Conservation (phyloP, 257 asterid species). For the Nicotiana tomentosiformis region DNA sequence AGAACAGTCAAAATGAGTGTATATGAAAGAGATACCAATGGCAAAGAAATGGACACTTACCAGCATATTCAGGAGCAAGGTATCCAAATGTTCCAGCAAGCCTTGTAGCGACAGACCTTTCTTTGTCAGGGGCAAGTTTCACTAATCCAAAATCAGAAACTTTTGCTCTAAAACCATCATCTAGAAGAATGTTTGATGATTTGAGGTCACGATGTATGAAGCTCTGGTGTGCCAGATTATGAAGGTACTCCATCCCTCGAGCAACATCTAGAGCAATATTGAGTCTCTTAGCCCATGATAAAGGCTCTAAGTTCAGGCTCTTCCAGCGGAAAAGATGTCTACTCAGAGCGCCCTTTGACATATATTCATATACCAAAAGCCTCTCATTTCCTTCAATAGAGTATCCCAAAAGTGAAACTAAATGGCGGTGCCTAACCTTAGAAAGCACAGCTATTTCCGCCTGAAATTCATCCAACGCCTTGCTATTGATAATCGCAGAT, state of each 20-base stretch:
- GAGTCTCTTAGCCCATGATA: conserved; percentile 63
- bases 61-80: conserved; percentile 91
- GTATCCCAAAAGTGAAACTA: conserved; percentile 68
- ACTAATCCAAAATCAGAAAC: conserved; percentile 82
- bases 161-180: conserved; percentile 60
- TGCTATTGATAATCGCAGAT: conserved; percentile 35
- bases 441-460: conserved; percentile 79
- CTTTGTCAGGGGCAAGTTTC: conserved; percentile 63
- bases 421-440: conserved; percentile 67
- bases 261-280: conserved; percentile 76
- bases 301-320: conserved; percentile 43
- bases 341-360: conserved; percentile 78
- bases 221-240: conserved; percentile 56
- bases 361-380: conserved; percentile 68
- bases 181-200: conserved; percentile 65
- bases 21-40: not conserved
- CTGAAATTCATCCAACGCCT: conserved; percentile 60
- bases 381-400: conserved; percentile 58
- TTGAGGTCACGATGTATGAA: conserved; percentile 85
- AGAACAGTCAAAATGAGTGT: not conserved
- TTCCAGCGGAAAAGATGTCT: conserved; percentile 68
- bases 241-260: conserved; percentile 75
- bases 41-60: conserved; percentile 17
- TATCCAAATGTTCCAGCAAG: conserved; percentile 84
- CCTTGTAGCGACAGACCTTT: conserved; percentile 56